These are phyloP conservation scores for Corchorus capsularis DNA, from an alignment of 345 rosid species.

Conservation along the genomic window DNA sequence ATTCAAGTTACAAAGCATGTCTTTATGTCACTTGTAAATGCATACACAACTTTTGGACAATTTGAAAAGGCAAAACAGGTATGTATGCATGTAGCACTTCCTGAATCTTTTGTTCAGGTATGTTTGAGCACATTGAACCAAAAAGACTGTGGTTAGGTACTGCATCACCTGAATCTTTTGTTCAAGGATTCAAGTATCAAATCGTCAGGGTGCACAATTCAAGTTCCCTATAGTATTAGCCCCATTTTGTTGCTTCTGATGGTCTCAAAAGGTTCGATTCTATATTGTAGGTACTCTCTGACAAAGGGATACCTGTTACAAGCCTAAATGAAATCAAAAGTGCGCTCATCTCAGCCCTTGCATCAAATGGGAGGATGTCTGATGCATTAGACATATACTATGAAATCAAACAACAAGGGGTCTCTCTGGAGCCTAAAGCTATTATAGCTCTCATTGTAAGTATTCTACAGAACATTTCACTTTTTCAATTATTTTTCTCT, in stretches of 20 bases:
- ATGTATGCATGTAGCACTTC: constrained; percentile 12
- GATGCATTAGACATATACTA: constrained; percentile 70
- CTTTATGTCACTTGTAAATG: constrained; percentile 74
- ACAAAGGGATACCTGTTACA: constrained; percentile 43
- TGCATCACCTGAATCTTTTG: neutral
- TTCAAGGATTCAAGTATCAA: neutral
- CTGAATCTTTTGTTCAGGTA: neutral
- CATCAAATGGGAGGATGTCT: constrained; percentile 53
- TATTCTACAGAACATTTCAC: constrained; percentile 9
- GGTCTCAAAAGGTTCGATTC: constrained; percentile 11
- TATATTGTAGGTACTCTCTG: constrained; percentile 54
- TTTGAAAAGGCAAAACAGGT: constrained; percentile 93
- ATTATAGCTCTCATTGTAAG: constrained; percentile 73
- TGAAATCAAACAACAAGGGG: constrained; percentile 62
- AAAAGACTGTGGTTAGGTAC: neutral
- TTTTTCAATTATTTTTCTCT: neutral
- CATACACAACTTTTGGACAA: constrained; percentile 66
- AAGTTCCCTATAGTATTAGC: constrained; percentile 2
- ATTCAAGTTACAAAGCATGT: constrained; percentile 54
- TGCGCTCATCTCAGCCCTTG: constrained; percentile 66
- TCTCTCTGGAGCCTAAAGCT: constrained; percentile 60
- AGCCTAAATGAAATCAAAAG: constrained; percentile 62
- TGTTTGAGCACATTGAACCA: neutral
- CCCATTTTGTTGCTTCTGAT: neutral
- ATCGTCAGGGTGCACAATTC: neutral